A percentile compares a stretch with the other conserved stretches of the same genome.
Evolutionary conservation across 208 protist genomes (phyloP).

Genomic region (Naegleria gruberi): DNA sequence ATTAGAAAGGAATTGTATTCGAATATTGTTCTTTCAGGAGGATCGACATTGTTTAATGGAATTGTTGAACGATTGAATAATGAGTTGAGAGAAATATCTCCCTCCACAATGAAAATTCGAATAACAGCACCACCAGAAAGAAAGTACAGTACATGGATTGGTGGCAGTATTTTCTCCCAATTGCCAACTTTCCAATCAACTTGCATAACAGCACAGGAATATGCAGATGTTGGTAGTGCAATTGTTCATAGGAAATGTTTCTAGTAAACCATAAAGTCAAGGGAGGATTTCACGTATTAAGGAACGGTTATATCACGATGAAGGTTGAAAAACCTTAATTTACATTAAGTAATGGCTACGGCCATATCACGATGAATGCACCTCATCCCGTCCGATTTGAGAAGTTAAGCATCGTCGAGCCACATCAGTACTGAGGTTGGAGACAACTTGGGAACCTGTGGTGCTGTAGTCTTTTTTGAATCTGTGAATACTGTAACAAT

Average conservation of each 20-base stretch:
- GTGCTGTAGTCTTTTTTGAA: too few relatives aligned
- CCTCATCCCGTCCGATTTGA: too few relatives aligned
- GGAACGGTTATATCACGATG: too few relatives aligned
- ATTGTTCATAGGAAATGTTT: slow-evolving; percentile 48
- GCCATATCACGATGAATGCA: too few relatives aligned
- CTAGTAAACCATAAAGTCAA: slow-evolving; percentile 34
- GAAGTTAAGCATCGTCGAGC: too few relatives aligned
- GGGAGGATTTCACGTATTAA: too few relatives aligned
- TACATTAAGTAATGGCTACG: too few relatives aligned
- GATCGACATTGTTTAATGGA: background rate
- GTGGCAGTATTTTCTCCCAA: slow-evolving; percentile 78
- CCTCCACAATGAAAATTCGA: background rate
- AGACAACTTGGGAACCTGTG: too few relatives aligned
- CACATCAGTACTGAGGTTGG: too few relatives aligned
- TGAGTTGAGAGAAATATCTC: slow-evolving; percentile 59
- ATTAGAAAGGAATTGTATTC: slow-evolving; percentile 29
- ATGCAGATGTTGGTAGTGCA: slow-evolving; percentile 70
- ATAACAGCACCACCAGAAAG: slow-evolving; percentile 40
- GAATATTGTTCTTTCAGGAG: background rate
- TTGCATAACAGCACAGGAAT: slow-evolving; percentile 84
- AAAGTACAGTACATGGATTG: slow-evolving; percentile 70
- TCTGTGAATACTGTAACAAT: too few relatives aligned
- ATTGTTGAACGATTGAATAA: background rate
- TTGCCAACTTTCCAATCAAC: slow-evolving; percentile 66
- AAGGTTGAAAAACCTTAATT: too few relatives aligned